Evolutionary conservation across 2,329 filamentous ascomycete genomes (phyloP).

Genomic region (Sporothrix phasma): DNA sequence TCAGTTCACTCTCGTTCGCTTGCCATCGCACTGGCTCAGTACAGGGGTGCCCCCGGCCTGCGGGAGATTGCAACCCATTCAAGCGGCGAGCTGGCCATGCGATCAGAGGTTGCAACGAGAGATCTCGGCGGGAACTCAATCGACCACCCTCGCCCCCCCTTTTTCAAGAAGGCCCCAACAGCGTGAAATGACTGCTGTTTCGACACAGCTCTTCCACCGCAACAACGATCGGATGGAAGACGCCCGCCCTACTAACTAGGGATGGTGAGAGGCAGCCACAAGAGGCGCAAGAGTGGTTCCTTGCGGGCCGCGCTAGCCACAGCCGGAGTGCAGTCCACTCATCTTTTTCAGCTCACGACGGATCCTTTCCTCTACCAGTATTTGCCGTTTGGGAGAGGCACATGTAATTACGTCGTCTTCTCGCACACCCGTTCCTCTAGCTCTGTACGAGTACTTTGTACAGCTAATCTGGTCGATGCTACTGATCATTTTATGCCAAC

Average conservation of each 20-base stretch:
- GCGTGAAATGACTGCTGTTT: neutral
- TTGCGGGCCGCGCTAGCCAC: neutral
- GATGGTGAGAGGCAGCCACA: neutral
- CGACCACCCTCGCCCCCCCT: neutral
- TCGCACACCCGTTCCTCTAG: too few species aligned
- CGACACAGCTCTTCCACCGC: neutral
- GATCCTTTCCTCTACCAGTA: neutral
- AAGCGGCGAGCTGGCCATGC: neutral
- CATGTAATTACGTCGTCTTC: too few species aligned
- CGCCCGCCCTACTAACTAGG: too few species aligned
- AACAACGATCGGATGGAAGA: neutral
- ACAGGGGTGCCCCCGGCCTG: neutral
- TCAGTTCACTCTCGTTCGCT: too few species aligned
- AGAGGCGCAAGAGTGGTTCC: neutral
- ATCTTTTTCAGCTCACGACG: neutral
- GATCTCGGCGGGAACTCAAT: constrained; percentile 2
- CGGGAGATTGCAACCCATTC: constrained; percentile 1
- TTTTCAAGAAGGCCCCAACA: too few species aligned
- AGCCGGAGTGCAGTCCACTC: neutral
- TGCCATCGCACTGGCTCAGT: neutral
- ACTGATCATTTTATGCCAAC: neutral
- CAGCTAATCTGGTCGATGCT: neutral
- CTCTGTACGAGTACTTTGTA: too few species aligned
- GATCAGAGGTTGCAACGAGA: constrained; percentile 4
- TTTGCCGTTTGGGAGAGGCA: too few species aligned